phyloP scores from a whole-genome alignment of 2,329 filamentous ascomycete genomes.

The Pseudonectria foliicola region DNA sequence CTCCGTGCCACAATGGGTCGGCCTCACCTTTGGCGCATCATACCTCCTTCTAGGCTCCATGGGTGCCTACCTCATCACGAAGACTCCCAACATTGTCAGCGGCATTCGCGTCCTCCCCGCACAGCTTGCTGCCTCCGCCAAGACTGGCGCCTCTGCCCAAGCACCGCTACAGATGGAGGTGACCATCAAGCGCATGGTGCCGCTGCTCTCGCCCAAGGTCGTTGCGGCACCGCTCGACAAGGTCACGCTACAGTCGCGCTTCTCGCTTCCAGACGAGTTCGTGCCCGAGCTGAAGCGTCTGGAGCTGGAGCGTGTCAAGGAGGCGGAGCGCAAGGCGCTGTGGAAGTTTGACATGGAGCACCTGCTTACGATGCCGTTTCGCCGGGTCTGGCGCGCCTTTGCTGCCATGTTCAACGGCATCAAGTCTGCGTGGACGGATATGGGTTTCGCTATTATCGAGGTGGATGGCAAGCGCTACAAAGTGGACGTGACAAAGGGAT shows the following conservation, averaged over 20 bases:
- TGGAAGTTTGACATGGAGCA: constrained; percentile 48
- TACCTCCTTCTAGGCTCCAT: constrained; percentile 53
- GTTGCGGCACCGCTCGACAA: constrained; percentile 29
- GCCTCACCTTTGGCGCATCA: constrained; percentile 48
- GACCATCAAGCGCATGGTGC: constrained; percentile 41
- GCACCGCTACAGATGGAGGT: constrained; percentile 43
- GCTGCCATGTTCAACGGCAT: constrained; percentile 37
- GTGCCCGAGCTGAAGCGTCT: constrained; percentile 28
- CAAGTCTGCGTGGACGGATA: constrained; percentile 45
- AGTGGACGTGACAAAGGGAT: constrained; percentile 50
- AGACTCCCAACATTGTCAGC: constrained; percentile 51
- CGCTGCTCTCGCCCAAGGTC: constrained; percentile 38
- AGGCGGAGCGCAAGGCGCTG: constrained; percentile 30
- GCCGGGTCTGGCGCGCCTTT: constrained; percentile 38
- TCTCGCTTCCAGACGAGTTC: constrained; percentile 31
- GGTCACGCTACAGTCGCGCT: constrained; percentile 29
- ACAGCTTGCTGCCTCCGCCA: constrained; percentile 11
- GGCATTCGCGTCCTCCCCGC: constrained; percentile 48
- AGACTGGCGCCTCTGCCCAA: constrained; percentile 8
- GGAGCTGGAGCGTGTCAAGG: constrained; percentile 28
- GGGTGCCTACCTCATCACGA: constrained; percentile 52
- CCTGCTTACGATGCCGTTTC: constrained; percentile 51
- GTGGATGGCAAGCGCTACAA: constrained; percentile 45
- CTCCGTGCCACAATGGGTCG: constrained; percentile 49
- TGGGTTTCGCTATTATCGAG: constrained; percentile 47